A percentile compares a stretch with the other conserved stretches of the same genome.
Conservation (phyloP, 257 asterid genomes). For the Forsythia suspensa region DNA sequence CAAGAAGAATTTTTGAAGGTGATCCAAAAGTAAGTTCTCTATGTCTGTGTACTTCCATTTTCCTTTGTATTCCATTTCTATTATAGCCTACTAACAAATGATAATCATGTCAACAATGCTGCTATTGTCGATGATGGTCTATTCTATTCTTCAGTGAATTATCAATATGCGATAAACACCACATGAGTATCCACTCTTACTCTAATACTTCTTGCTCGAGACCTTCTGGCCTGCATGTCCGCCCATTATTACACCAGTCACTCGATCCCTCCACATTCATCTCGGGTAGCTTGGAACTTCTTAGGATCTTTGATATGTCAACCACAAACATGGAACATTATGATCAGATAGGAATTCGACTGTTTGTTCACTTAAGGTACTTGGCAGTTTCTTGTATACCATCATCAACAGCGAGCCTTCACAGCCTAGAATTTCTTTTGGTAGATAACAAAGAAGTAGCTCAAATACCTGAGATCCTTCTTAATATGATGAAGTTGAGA, state of each 20-base stretch:
- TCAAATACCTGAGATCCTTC: background rate
- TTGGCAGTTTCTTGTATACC: background rate
- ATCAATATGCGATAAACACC: too few species aligned
- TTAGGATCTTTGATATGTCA: slow-evolving; percentile 18
- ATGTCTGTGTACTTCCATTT: too few species aligned
- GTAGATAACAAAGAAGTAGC: background rate
- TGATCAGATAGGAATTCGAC: slow-evolving; percentile 5
- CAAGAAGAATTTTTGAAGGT: too few species aligned
- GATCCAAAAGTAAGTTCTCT: too few species aligned
- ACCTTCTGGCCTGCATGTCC: background rate
- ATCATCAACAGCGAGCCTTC: background rate
- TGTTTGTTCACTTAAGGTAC: background rate
- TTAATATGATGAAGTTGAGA: background rate
- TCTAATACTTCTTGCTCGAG: too few species aligned
- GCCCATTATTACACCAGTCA: slow-evolving; percentile 4
- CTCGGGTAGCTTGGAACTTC: slow-evolving; percentile 15
- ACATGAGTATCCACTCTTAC: too few species aligned
- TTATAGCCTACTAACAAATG: too few species aligned
- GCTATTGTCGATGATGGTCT: too few species aligned
- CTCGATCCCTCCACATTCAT: background rate
- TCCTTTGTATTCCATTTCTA: too few species aligned
- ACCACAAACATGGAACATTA: background rate
- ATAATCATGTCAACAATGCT: too few species aligned
- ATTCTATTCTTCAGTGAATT: too few species aligned
- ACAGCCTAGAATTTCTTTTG: background rate